Percentiles rank a stretch among this genome's conserved stretches.
These are phyloP conservation scores for Penicillium verhagenii DNA, from an alignment of 495 filamentous ascomycete species.

Conservation along the genomic window DNA sequence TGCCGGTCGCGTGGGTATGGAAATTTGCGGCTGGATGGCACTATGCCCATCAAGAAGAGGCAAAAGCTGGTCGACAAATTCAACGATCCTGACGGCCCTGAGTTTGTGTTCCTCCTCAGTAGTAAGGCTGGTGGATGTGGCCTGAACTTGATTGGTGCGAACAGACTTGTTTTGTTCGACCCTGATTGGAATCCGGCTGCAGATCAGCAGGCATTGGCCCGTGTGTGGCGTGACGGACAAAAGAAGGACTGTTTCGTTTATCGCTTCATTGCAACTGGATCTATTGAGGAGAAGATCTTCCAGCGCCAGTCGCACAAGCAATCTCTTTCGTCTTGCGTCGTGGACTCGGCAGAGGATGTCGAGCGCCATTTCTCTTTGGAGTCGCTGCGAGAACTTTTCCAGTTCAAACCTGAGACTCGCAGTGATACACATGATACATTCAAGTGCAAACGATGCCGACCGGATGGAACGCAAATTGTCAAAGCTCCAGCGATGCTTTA, in stretches of 20 bases:
- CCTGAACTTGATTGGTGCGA: constrained; percentile 95
- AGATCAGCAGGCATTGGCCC: constrained; percentile 94
- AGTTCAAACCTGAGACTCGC: constrained; percentile 77
- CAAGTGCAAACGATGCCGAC: constrained; percentile 94
- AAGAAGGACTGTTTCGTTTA: constrained; percentile 99
- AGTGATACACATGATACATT: constrained; percentile 99
- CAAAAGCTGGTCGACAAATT: constrained; percentile 98
- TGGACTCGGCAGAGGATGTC: constrained; percentile 94
- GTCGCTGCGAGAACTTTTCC: constrained; percentile 85
- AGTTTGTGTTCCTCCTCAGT: constrained; percentile 95
- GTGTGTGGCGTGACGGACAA: constrained; percentile 98
- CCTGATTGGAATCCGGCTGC: constrained; percentile 99
- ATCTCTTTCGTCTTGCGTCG: constrained; percentile 93
- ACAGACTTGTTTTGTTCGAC: constrained; percentile 95
- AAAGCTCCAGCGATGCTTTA: constrained; percentile 95
- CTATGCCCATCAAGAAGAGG: constrained; percentile 95
- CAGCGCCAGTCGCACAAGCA: constrained; percentile 98
- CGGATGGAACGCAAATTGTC: constrained; percentile 79
- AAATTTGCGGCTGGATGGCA: constrained; percentile 85
- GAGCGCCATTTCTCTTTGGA: constrained; percentile 94
- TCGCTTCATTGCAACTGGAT: constrained; percentile 95
- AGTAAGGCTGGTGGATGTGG: constrained; percentile 96
- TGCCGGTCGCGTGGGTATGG: constrained; percentile 86
- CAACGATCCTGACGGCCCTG: constrained; percentile 86
- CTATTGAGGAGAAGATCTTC: constrained; percentile 99